phyloP scores from a whole-genome alignment of 139 green algal species.

The Dunaliella sp. region DNA sequence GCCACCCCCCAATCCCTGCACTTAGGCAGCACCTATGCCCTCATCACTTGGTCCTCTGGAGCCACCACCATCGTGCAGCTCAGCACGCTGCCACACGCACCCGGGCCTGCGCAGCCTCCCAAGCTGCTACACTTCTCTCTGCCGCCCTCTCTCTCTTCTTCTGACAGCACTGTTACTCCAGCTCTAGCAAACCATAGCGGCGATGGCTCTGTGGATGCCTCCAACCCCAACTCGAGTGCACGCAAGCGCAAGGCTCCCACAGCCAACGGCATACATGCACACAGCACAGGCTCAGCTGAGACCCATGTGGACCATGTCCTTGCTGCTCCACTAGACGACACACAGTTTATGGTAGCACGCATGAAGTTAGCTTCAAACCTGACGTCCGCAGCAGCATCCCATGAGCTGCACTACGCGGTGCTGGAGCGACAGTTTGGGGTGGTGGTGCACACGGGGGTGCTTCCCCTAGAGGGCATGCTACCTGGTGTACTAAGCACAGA shows the following conservation, averaged over 20 bases:
- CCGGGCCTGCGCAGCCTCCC: background rate
- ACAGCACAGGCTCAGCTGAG: background rate
- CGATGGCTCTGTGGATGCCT: background rate
- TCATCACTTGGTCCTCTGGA: slow-evolving; percentile 1
- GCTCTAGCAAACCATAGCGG: too few species aligned
- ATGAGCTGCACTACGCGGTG: slow-evolving; percentile 24
- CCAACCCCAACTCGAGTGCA: background rate
- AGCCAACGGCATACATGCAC: background rate
- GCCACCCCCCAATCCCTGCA: background rate
- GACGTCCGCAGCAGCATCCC: slow-evolving; percentile 5
- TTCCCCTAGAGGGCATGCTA: slow-evolving; percentile 23
- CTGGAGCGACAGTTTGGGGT: slow-evolving; percentile 32
- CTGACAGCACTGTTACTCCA: background rate
- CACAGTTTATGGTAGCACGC: slow-evolving; percentile 13
- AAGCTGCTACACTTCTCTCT: background rate
- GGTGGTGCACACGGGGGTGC: slow-evolving; percentile 9
- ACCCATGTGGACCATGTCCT: slow-evolving; percentile 17
- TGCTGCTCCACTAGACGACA: slow-evolving; percentile 26
- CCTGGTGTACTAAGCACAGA: too few species aligned
- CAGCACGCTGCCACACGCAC: background rate
- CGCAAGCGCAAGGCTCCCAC: slow-evolving; percentile 22
- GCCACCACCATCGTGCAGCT: background rate
- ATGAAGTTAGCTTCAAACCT: background rate
- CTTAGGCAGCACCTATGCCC: background rate
- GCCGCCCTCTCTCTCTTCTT: background rate